A percentile compares a stretch with the other conserved stretches of the same genome.
phyloP scores from a whole-genome alignment of 2,329 filamentous ascomycete genomes.

The Ophiostoma triangulosporum region DNA sequence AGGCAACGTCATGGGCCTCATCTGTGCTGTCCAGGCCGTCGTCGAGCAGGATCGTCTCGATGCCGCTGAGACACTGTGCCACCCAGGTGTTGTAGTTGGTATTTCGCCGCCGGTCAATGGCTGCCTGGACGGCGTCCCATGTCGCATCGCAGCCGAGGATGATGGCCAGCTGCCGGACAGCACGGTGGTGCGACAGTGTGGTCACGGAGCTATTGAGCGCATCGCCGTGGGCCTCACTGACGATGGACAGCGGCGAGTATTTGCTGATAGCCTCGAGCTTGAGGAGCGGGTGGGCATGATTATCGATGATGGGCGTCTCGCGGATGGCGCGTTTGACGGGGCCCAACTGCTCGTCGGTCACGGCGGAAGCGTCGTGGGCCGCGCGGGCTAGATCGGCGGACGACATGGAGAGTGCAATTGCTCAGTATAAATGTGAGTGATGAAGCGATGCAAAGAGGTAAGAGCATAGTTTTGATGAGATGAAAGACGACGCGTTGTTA shows the following conservation, averaged over 20 bases:
- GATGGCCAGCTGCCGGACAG: constrained; percentile 51
- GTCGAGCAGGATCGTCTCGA: constrained; percentile 64
- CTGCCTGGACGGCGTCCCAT: constrained; percentile 41
- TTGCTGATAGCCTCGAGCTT: constrained; percentile 32
- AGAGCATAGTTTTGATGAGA: too few species aligned
- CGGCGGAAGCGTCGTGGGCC: not conserved
- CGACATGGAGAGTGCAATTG: too few species aligned
- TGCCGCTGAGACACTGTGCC: constrained; percentile 52
- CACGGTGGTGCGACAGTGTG: constrained; percentile 56
- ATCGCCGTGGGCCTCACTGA: constrained; percentile 57
- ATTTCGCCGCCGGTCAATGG: constrained; percentile 27
- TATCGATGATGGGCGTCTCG: constrained; percentile 54
- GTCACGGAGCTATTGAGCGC: constrained; percentile 49
- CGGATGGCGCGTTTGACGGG: constrained; percentile 29
- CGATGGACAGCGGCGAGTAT: constrained; percentile 44
- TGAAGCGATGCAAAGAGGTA: too few species aligned
- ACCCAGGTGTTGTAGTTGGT: constrained; percentile 43
- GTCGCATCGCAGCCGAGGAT: constrained; percentile 51
- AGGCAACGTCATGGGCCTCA: constrained; percentile 43
- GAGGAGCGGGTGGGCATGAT: constrained; percentile 59
- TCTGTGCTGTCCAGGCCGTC: constrained; percentile 51
- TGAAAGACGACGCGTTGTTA: too few species aligned
- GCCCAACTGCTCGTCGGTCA: not conserved
- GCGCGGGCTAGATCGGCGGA: not conserved
- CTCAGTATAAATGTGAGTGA: too few species aligned